These are phyloP conservation scores for Chlorella sp. DNA, from an alignment of 139 green algal species.

Conservation along the genomic window DNA sequence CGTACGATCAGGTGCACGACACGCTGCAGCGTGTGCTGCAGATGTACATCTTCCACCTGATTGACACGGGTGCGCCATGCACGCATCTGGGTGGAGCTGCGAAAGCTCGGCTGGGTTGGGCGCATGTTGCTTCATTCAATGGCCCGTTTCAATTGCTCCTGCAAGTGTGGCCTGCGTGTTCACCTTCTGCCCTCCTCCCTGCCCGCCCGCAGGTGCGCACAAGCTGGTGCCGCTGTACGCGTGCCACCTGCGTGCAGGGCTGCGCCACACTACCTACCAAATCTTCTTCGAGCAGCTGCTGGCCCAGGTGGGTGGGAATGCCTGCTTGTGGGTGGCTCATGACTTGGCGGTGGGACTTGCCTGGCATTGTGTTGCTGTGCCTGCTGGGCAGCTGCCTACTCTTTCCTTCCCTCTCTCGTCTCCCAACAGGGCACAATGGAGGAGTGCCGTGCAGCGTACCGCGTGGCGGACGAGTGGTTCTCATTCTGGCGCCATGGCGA, in stretches of 20 bases:
- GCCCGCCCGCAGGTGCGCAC: neutral
- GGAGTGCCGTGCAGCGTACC: slow-evolving; percentile 39
- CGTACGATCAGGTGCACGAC: slow-evolving; percentile 45
- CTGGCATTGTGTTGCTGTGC: too few relatives aligned
- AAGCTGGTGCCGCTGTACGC: slow-evolving; percentile 63
- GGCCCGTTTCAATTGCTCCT: too few relatives aligned
- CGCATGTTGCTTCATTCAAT: too few relatives aligned
- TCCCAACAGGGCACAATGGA: slow-evolving; percentile 20
- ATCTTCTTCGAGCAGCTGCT: slow-evolving; percentile 53
- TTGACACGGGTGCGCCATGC: slow-evolving; percentile 45
- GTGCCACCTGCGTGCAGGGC: slow-evolving; percentile 59
- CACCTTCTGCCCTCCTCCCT: neutral
- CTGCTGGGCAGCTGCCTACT: too few relatives aligned
- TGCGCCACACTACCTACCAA: slow-evolving; percentile 45
- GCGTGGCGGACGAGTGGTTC: slow-evolving; percentile 38
- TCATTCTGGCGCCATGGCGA: slow-evolving; percentile 41
- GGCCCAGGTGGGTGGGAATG: slow-evolving; percentile 34
- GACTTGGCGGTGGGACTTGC: too few relatives aligned
- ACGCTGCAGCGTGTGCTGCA: slow-evolving; percentile 44
- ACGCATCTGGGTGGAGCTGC: too few relatives aligned
- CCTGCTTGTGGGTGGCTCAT: too few relatives aligned
- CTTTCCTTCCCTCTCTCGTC: neutral
- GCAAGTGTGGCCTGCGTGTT: too few relatives aligned
- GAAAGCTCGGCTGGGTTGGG: too few relatives aligned
- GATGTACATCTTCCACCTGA: slow-evolving; percentile 54